Base-by-base conservation (phyloP, 129 eudicot species). In the Tanacetum coccineum region DNA sequence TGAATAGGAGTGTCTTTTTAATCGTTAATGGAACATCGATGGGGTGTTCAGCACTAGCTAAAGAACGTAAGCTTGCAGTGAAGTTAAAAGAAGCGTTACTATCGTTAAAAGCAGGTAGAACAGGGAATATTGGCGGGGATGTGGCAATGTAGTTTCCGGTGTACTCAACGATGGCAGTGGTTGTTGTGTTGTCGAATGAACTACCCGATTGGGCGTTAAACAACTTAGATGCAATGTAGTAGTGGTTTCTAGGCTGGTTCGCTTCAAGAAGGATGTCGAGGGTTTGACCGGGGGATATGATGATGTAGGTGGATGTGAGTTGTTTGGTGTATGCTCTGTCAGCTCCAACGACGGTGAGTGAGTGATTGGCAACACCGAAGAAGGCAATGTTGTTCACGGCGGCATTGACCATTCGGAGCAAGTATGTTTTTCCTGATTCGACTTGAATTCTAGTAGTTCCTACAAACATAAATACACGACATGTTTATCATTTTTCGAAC, bases 261-360 rank as follows among this genome's bases (percentile, higher is more conserved):
- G 83, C 69, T 18, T 54, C 21, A 3, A 82, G 51, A 1, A 82
- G 28, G 22, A 74, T 28, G 66, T 74, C 87, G 67, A 78, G 60
- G 11, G 87, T 70, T 82, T 82, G 78, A 13, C 87, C 87, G 0
- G 87, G 87, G 21, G 80, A 44, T 46, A 82, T 78, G 70, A 54
- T 53, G 3, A 82, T 66, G 72, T 74, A 65, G 22, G 62, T 48
- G 13, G 78, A 69, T 59, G 39, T 46, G 5, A 82, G 67, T 9
- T 81, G 87, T 47, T 82, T 82, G 3, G 77, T 78, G 69, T 82
- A 82, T 78, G 72, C 54, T 11, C 71, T 83, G 51, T 82, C 83
- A 5, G 77, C 58, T 52, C 80, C 78, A 0, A 82, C 83, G 2
- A 82, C 56, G 9, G 78, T 74, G 4, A 78, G 68, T 9, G 68